Conservation (phyloP, 2,329 filamentous ascomycete species). For the Sporothrix schenckii region DNA sequence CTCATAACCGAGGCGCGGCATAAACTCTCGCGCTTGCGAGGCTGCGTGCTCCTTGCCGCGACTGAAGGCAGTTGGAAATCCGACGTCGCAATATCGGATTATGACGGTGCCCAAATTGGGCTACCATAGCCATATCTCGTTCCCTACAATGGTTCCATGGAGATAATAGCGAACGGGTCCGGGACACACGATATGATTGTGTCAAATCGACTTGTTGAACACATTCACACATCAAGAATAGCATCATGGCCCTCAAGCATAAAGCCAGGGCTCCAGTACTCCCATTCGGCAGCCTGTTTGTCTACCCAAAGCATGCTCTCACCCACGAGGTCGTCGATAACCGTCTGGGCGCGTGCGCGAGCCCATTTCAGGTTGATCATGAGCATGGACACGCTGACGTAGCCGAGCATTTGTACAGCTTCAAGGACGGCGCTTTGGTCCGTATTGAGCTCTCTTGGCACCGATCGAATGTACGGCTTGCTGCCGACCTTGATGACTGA, state of each 20-base stretch:
- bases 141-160: background rate
- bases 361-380: slow-evolving; percentile 86
- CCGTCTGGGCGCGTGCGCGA: slow-evolving; percentile 79
- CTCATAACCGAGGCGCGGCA: background rate
- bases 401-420: slow-evolving; percentile 85
- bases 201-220: background rate
- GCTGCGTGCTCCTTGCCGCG: background rate
- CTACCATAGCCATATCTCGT: background rate
- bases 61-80: background rate
- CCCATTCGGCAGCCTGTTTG: slow-evolving; percentile 78
- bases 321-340: slow-evolving; percentile 83
- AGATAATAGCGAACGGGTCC: background rate
- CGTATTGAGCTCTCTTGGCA: slow-evolving; percentile 92
- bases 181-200: background rate
- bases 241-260: slow-evolving; percentile 55
- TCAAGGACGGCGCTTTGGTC: slow-evolving; percentile 93
- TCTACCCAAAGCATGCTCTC: slow-evolving; percentile 96
- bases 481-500: slow-evolving; percentile 80
- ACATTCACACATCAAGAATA: slow-evolving; percentile 36
- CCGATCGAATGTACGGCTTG: slow-evolving; percentile 84
- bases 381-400: slow-evolving; percentile 87
- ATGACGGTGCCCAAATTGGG: background rate
- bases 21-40: no score
- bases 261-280: slow-evolving; percentile 89
- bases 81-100: background rate